These are phyloP conservation scores for Casuarina cunninghamiana DNA, from an alignment of 306 rosid species.

Conservation along the genomic window DNA sequence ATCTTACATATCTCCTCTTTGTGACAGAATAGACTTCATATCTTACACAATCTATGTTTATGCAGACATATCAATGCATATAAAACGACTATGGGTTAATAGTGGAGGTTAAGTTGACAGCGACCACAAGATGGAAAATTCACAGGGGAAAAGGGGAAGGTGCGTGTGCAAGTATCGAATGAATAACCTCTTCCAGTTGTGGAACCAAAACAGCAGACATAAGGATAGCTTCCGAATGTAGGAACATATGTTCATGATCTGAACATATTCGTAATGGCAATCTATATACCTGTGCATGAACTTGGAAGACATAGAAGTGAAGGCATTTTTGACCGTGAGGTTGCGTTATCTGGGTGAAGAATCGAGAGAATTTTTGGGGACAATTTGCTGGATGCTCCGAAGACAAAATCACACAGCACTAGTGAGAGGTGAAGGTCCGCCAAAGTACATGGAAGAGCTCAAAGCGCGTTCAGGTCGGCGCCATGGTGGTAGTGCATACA, in stretches of 20 bases:
- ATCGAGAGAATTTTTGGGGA: background rate
- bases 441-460: no score
- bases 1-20: background rate
- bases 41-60: background rate
- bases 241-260: background rate
- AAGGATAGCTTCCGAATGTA: background rate
- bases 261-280: no score
- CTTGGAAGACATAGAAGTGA: background rate
- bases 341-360: background rate
- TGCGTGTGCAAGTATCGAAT: background rate
- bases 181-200: background rate
- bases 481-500: background rate
- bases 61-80: background rate
- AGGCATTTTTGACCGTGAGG: background rate
- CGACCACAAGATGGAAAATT: background rate
- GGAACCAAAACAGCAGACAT: background rate
- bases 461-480: background rate
- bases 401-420: background rate
- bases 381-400: background rate
- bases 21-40: background rate
- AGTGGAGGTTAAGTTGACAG: background rate
- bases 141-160: background rate
- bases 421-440: background rate
- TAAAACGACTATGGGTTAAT: background rate
- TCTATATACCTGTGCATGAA: background rate